These are phyloP conservation scores for Furcasterigmium sp. DNA, from an alignment of 2,329 filamentous ascomycete species.

Conservation along the genomic window DNA sequence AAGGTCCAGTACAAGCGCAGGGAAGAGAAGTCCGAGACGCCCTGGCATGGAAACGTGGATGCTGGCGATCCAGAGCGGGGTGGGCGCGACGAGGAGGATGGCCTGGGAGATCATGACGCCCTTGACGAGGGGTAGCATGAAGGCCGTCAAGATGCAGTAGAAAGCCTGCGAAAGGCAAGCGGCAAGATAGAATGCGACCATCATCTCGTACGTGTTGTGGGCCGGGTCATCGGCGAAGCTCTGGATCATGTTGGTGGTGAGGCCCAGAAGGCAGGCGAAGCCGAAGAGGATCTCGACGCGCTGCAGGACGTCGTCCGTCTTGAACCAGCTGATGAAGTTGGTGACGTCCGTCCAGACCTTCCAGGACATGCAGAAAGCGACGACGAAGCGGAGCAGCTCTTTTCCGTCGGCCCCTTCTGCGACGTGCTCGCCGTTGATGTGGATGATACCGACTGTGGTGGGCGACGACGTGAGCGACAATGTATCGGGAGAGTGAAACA, in stretches of 20 bases:
- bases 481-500: too few species aligned
- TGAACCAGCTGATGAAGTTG: conserved; percentile 55
- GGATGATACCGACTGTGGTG: conserved; percentile 51
- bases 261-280: conserved; percentile 55
- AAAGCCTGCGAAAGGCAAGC: conserved; percentile 47
- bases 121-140: conserved; percentile 51
- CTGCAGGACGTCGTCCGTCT: conserved; percentile 56
- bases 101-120: conserved; percentile 47
- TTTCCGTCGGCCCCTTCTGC: conserved; percentile 49
- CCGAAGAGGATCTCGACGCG: conserved; percentile 55
- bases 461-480: not conserved
- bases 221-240: conserved; percentile 39
- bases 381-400: conserved; percentile 52
- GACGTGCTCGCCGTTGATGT: conserved; percentile 56
- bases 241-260: conserved; percentile 58
- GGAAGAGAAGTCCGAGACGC: conserved; percentile 51
- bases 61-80: conserved; percentile 54
- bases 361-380: conserved; percentile 58
- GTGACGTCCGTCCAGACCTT: conserved; percentile 60
- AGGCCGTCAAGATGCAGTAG: conserved; percentile 41
- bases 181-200: conserved; percentile 57
- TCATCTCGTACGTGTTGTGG: conserved; percentile 48
- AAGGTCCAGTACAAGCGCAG: conserved; percentile 50
- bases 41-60: conserved; percentile 50
- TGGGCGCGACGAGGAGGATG: conserved; percentile 37